Conservation (phyloP, 805 yeast species). For the Wickerhamomyces tratensis region DNA sequence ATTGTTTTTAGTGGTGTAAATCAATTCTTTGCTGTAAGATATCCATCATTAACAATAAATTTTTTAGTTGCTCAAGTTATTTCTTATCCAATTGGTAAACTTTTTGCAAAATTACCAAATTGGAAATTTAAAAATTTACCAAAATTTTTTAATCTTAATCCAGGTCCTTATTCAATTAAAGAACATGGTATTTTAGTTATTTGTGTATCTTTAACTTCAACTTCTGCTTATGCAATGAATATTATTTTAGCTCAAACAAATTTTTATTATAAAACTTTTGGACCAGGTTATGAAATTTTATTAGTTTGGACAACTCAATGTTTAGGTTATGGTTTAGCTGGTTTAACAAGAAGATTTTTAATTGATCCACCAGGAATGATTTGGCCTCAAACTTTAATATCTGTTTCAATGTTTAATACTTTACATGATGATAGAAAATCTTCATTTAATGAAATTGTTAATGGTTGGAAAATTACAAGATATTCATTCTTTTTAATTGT, state of each 20-base stretch:
- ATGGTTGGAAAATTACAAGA: slow-evolving; percentile 53
- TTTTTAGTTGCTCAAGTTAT: slow-evolving; percentile 50
- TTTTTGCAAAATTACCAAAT: slow-evolving; percentile 34
- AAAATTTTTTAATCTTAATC: slow-evolving; percentile 32
- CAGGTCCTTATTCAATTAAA: slow-evolving; percentile 42
- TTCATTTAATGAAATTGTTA: slow-evolving; percentile 29
- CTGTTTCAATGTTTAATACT: slow-evolving; percentile 46
- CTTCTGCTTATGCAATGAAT: slow-evolving; percentile 48
- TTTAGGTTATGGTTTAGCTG: slow-evolving; percentile 61
- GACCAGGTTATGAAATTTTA: slow-evolving; percentile 38
- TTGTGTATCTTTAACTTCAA: slow-evolving; percentile 31
- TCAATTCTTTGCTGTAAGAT: slow-evolving; percentile 43
- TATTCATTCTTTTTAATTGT: slow-evolving; percentile 36
- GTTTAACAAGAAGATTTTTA: slow-evolving; percentile 45
- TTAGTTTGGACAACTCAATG: slow-evolving; percentile 49
- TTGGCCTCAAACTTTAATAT: slow-evolving; percentile 57
- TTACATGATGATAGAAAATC: slow-evolving; percentile 29
- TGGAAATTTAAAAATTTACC: slow-evolving; percentile 19
- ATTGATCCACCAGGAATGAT: slow-evolving; percentile 52
- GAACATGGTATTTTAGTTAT: slow-evolving; percentile 43
- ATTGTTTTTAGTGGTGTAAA: slow-evolving; percentile 48
- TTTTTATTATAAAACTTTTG: slow-evolving; percentile 35
- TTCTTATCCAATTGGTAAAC: slow-evolving; percentile 49
- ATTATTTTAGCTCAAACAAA: slow-evolving; percentile 38
- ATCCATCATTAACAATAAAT: slow-evolving; percentile 39